Conservation (phyloP, 2,329 filamentous ascomycete species). For the Claviceps maximensis region DNA sequence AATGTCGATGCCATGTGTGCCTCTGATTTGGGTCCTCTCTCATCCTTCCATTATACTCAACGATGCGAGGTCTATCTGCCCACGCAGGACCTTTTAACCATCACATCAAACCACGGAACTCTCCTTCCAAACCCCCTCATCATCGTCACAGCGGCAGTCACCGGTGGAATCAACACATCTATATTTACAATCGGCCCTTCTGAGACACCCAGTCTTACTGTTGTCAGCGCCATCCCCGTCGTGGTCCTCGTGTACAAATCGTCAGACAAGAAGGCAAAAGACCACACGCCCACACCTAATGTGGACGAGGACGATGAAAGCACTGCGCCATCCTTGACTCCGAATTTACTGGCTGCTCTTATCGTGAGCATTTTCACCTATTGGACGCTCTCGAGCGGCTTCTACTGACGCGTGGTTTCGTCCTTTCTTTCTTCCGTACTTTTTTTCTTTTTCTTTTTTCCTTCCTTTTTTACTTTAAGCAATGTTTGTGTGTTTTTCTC, state of each 20-base stretch:
- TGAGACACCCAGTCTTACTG: constrained; percentile 1
- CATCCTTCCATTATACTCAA: not conserved
- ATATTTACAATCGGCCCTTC: not conserved
- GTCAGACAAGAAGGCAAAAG: constrained; percentile 3
- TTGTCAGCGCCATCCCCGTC: constrained; percentile 6
- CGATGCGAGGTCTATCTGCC: not conserved
- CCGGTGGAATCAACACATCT: not conserved
- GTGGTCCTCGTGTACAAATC: constrained; percentile 9
- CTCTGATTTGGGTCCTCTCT: constrained; percentile 2
- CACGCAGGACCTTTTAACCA: not conserved
- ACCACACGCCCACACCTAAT: not conserved
- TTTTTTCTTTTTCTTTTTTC: not conserved
- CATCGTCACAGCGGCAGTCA: not conserved
- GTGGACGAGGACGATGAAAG: not conserved
- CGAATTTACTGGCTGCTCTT: not conserved
- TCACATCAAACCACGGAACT: not conserved
- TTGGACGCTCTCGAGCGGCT: not conserved
- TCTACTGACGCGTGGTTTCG: not conserved
- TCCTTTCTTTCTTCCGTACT: not conserved
- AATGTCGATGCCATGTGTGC: constrained; percentile 5
- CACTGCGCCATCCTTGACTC: not conserved
- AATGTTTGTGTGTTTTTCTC: not conserved
- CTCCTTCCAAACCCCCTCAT: not conserved
- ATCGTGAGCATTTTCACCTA: not conserved
- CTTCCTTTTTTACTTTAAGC: not conserved